These are phyloP conservation scores for Oryza meridionalis DNA, from an alignment of 176 grass and related monocot genomes.

Conservation along the genomic window DNA sequence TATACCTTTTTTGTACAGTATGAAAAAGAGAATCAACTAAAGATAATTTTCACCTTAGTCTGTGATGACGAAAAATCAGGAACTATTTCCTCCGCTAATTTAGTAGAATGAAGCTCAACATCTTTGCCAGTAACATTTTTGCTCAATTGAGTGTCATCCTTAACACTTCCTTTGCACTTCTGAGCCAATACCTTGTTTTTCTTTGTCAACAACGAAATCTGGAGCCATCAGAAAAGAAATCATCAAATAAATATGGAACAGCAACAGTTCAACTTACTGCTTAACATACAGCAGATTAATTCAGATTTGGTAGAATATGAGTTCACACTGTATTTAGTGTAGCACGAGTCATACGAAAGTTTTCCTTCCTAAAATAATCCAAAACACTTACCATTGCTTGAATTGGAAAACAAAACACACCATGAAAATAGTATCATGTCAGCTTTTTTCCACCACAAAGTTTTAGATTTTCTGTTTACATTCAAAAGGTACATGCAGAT, in stretches of 20 bases:
- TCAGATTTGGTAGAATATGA: background rate
- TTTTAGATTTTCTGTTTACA: conserved; percentile 1
- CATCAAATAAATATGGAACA: conserved; percentile 13
- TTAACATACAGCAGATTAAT: background rate
- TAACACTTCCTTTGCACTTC: conserved; percentile 53
- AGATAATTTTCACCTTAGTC: conserved; percentile 40
- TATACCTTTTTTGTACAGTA: background rate
- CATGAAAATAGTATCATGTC: background rate
- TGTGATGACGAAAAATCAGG: conserved; percentile 44
- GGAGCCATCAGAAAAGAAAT: conserved; percentile 34
- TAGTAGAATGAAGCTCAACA: conserved; percentile 38
- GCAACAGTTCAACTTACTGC: background rate
- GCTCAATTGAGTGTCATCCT: conserved; percentile 28
- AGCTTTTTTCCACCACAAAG: background rate
- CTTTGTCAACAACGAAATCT: conserved; percentile 73
- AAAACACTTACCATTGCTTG: background rate
- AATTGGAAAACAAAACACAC: background rate
- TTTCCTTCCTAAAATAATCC: background rate
- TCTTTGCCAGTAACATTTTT: conserved; percentile 46
- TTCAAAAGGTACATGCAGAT: conserved; percentile 17
- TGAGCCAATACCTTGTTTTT: conserved; percentile 82
- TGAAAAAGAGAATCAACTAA: conserved; percentile 21
- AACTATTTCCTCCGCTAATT: conserved; percentile 39
- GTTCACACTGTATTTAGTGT: background rate
- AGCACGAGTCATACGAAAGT: conserved; percentile 16